Conservation (phyloP, 2,329 filamentous ascomycete species). For the Botrytis medusae region DNA sequence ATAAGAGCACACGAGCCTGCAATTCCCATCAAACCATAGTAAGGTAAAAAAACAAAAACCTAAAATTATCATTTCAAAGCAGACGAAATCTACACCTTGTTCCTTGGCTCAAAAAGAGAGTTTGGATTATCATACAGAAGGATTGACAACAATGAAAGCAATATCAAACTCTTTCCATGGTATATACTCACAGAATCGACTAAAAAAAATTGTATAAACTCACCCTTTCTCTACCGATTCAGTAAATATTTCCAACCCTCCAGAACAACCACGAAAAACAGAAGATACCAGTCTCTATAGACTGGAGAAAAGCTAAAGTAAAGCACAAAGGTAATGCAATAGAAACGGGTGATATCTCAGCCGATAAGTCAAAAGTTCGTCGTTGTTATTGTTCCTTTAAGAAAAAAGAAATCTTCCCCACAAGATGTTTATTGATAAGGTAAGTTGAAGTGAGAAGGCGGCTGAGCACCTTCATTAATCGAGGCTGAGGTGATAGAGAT, state of each 20-base stretch:
- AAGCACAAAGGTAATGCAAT: background rate
- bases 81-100: background rate
- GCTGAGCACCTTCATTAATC: background rate
- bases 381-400: background rate
- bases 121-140: rapidly evolving
- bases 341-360: background rate
- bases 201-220: background rate
- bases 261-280: background rate
- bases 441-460: background rate
- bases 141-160: rapidly evolving
- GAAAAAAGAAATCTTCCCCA: too few relatives aligned
- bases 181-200: too few relatives aligned
- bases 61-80: background rate
- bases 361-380: background rate
- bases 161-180: rapidly evolving
- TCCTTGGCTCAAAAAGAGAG: rapidly evolving
- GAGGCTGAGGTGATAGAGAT: background rate
- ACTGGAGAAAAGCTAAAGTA: rapidly evolving
- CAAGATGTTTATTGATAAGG: background rate
- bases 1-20: too few relatives aligned
- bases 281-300: background rate
- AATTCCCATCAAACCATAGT: too few relatives aligned
- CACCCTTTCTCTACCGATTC: background rate
- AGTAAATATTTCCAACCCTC: too few relatives aligned
- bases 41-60: background rate